Percentiles rank a stretch among this genome's conserved stretches.
Conservation (phyloP, 2,329 filamentous ascomycete species). For the Sphaceloma murrayae region DNA sequence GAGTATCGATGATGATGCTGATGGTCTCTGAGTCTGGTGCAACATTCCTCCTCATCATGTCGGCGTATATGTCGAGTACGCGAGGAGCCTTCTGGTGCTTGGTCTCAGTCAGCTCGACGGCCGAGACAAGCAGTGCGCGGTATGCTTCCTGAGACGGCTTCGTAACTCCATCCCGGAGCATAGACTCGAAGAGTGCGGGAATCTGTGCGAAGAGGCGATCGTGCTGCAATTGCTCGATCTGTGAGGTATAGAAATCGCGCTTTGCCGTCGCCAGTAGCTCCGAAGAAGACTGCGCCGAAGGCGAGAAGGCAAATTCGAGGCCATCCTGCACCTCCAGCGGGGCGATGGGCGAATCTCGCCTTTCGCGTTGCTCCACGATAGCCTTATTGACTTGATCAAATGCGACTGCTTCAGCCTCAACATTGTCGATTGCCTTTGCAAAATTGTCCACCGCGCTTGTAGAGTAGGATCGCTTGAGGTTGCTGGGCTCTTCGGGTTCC, state of each 20-base stretch:
- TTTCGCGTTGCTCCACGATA: slow-evolving; percentile 67
- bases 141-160: slow-evolving; percentile 79
- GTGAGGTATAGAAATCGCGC: slow-evolving; percentile 26
- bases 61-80: slow-evolving; percentile 86
- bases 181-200: slow-evolving; percentile 78
- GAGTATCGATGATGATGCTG: slow-evolving; percentile 71
- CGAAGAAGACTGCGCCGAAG: not conserved
- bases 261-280: not conserved
- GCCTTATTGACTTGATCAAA: slow-evolving; percentile 78
- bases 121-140: slow-evolving; percentile 77
- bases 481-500: slow-evolving; percentile 24
- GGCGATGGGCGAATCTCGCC: slow-evolving; percentile 39
- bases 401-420: slow-evolving; percentile 43
- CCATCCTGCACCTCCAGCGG: slow-evolving; percentile 28
- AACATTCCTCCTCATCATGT: slow-evolving; percentile 84
- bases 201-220: slow-evolving; percentile 74
- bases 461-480: slow-evolving; percentile 42
- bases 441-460: slow-evolving; percentile 52
- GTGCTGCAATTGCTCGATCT: slow-evolving; percentile 64
- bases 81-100: slow-evolving; percentile 80
- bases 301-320: not conserved
- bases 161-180: slow-evolving; percentile 71
- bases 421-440: slow-evolving; percentile 43
- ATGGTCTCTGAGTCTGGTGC: slow-evolving; percentile 77
- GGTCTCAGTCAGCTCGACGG: slow-evolving; percentile 69